Evolutionary conservation across 768 basidiomycete species (phyloP).

Genomic region (Paxillus involutus): DNA sequence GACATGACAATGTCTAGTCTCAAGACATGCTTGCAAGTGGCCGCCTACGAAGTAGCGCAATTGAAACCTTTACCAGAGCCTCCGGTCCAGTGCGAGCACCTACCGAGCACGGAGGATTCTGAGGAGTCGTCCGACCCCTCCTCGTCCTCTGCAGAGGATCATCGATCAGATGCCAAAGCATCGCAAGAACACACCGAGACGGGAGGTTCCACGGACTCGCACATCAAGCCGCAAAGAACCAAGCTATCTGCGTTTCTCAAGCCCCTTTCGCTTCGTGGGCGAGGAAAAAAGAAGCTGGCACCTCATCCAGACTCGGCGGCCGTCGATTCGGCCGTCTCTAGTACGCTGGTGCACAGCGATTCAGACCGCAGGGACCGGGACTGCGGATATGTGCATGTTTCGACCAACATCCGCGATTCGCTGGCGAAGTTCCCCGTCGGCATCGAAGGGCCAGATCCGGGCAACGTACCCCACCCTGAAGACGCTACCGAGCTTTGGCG

Average conservation of each 20-base stretch:
- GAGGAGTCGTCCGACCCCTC: not conserved
- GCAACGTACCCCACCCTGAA: conserved; percentile 30
- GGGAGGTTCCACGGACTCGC: conserved; percentile 4
- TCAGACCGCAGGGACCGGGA: conserved; percentile 7
- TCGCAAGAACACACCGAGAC: not conserved
- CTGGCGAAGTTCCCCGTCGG: conserved; percentile 28
- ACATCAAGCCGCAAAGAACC: conserved; percentile 2
- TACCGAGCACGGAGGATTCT: not conserved
- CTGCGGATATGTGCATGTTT: conserved; percentile 23
- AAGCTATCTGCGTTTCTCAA: conserved; percentile 17
- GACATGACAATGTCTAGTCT: conserved; percentile 33
- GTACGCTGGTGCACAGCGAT: conserved; percentile 19
- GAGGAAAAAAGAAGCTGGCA: conserved; percentile 2
- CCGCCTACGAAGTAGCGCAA: conserved; percentile 28
- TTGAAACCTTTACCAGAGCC: conserved; percentile 25
- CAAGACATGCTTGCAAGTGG: conserved; percentile 30
- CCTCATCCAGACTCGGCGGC: conserved; percentile 4
- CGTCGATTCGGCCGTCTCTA: conserved; percentile 13
- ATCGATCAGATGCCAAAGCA: not conserved
- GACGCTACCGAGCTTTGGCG: conserved; percentile 29
- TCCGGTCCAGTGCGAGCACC: conserved; percentile 9
- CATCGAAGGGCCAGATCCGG: conserved; percentile 25
- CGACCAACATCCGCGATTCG: conserved; percentile 25
- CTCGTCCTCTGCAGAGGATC: conserved; percentile 5
- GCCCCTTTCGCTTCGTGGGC: conserved; percentile 11